A percentile compares a stretch with the other conserved stretches of the same genome.
These are phyloP conservation scores for Eimeria acervulina DNA, from an alignment of 169 alveolate species.

Conservation along the genomic window DNA sequence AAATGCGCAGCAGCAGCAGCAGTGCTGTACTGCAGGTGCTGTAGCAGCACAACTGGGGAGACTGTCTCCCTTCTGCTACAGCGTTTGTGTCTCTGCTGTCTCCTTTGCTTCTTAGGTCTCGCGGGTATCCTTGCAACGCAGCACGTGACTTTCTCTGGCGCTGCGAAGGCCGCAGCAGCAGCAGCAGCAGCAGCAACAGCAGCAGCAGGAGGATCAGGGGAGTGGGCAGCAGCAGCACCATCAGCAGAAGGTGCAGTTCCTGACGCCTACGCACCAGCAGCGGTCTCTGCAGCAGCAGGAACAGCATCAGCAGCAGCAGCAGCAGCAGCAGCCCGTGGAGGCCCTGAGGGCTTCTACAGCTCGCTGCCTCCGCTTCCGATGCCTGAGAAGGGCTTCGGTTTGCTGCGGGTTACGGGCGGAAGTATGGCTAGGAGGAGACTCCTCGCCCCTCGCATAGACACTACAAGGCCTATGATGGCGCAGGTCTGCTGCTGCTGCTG, in stretches of 20 bases:
- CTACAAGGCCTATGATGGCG: conserved; percentile 23
- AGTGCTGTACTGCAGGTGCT: no score
- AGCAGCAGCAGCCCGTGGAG: neutral
- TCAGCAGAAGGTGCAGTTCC: no score
- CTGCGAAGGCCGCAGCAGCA: neutral
- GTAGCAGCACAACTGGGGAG: no score
- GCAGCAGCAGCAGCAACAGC: conserved; percentile 17
- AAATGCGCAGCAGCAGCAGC: no score
- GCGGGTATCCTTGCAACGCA: conserved; percentile 40
- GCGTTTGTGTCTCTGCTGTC: neutral
- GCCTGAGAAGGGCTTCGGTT: conserved; percentile 40
- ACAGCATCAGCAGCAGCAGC: conserved; percentile 13
- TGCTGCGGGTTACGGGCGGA: conserved; percentile 49
- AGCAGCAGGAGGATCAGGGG: neutral
- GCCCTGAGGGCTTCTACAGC: neutral
- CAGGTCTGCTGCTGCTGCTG: no score
- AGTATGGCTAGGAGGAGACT: conserved; percentile 10
- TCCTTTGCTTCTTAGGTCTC: neutral
- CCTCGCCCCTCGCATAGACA: conserved; percentile 39
- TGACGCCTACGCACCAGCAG: neutral
- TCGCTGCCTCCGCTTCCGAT: conserved; percentile 43
- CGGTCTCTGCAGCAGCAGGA: neutral
- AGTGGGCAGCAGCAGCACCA: no score
- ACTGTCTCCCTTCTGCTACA: no score
- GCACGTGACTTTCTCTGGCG: conserved; percentile 37